Evolutionary conservation across 2,329 filamentous ascomycete genomes (phyloP).

Genomic region (Colletotrichum spaethianum): DNA sequence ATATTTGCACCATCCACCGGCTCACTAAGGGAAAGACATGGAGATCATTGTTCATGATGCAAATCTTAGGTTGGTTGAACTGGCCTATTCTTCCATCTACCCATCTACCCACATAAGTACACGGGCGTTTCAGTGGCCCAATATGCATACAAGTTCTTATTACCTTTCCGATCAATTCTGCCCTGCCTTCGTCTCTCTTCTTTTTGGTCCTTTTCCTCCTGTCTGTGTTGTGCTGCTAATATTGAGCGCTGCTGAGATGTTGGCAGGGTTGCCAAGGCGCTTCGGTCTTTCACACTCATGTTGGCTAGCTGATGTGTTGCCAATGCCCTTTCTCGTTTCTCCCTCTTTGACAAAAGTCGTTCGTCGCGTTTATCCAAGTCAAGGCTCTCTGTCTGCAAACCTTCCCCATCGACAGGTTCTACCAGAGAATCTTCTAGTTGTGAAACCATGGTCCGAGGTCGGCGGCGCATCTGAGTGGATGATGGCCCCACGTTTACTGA

Average conservation of each 20-base stretch:
- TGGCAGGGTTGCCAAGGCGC: conserved; percentile 47
- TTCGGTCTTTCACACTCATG: conserved; percentile 46
- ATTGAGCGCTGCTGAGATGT: conserved; percentile 47
- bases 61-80: too few species aligned
- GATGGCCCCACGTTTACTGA: not conserved
- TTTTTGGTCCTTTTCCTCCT: conserved; percentile 45
- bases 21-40: too few species aligned
- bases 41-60: too few species aligned
- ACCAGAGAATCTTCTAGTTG: not conserved
- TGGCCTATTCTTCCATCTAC: too few species aligned
- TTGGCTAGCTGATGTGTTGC: conserved; percentile 44
- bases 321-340: conserved; percentile 33
- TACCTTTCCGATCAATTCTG: conserved; percentile 44
- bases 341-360: conserved; percentile 25
- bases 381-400: not conserved
- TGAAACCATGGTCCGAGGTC: not conserved
- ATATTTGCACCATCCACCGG: too few species aligned
- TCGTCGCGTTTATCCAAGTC: not conserved
- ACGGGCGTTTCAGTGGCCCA: conserved; percentile 44
- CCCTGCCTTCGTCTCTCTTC: conserved; percentile 41
- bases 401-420: not conserved
- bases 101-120: conserved; percentile 20
- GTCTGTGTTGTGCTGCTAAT: conserved; percentile 47
- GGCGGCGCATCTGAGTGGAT: not conserved
- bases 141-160: conserved; percentile 45